phyloP scores from a whole-genome alignment of 1,139 yeast species.

The Candida anutae region DNA sequence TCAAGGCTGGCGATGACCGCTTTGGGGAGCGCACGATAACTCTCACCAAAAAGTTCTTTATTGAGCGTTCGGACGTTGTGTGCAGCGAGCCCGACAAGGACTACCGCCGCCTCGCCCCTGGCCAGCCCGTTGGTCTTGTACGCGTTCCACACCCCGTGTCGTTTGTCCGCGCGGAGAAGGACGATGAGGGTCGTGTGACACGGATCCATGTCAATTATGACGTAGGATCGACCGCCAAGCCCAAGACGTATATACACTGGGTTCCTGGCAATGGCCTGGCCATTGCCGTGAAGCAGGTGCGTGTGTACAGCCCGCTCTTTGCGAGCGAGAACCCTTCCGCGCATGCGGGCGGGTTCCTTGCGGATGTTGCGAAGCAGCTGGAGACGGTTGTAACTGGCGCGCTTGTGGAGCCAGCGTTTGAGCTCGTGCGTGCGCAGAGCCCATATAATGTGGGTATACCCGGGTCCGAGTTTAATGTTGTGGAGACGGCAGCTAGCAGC shows the following conservation, averaged over 20 bases:
- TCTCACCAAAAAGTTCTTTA: slow-evolving; percentile 69
- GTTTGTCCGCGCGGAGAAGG: slow-evolving; percentile 62
- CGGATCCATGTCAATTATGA: slow-evolving; percentile 79
- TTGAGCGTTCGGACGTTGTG: slow-evolving; percentile 81
- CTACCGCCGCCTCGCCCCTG: slow-evolving; percentile 89
- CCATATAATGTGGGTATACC: slow-evolving; percentile 71
- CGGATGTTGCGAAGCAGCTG: slow-evolving; percentile 74
- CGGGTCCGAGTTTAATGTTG: slow-evolving; percentile 62
- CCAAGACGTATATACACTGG: slow-evolving; percentile 97
- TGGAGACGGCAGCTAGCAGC: slow-evolving; percentile 47
- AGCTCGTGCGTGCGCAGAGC: slow-evolving; percentile 56
- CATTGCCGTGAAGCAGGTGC: slow-evolving; percentile 60
- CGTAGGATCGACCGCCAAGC: slow-evolving; percentile 50
- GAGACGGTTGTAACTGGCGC: slow-evolving; percentile 63
- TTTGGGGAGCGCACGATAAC: slow-evolving; percentile 68
- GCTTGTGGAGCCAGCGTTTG: slow-evolving; percentile 72
- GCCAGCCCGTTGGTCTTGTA: slow-evolving; percentile 93
- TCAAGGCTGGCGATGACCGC: slow-evolving; percentile 48
- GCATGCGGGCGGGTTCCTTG: slow-evolving; percentile 80
- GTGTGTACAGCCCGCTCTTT: slow-evolving; percentile 84
- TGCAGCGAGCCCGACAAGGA: slow-evolving; percentile 41
- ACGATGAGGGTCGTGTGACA: slow-evolving; percentile 53
- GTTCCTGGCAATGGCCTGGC: slow-evolving; percentile 58
- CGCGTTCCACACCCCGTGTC: slow-evolving; percentile 81
- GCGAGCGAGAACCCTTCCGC: slow-evolving; percentile 86